Evolutionary conservation across 2,329 filamentous ascomycete species (phyloP).

Genomic region (Neopestalotiopsis clavispora): DNA sequence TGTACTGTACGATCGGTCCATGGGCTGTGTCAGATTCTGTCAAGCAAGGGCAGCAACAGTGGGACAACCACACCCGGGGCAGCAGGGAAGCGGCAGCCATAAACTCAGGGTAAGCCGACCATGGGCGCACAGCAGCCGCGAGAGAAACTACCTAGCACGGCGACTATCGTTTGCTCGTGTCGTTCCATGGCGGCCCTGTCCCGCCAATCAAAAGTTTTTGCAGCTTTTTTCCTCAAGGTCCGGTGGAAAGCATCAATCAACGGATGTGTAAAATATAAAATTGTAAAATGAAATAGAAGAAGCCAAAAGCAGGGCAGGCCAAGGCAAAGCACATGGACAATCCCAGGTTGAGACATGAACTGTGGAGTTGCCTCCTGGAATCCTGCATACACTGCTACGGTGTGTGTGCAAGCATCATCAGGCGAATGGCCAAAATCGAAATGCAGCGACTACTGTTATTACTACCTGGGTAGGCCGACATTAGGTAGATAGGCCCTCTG

Average conservation of each 20-base stretch:
- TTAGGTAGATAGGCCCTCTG: background rate
- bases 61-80: background rate
- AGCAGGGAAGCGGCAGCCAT: constrained; percentile 9
- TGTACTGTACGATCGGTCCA: background rate
- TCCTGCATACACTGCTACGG: constrained; percentile 15
- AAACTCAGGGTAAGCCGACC: constrained; percentile 8
- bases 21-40: constrained; percentile 8
- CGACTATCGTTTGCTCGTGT: background rate
- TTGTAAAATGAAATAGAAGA: background rate
- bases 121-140: background rate
- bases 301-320: background rate
- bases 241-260: background rate
- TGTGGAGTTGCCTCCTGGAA: constrained; percentile 17
- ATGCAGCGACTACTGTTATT: background rate
- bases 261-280: background rate
- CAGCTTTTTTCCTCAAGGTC: background rate
- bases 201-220: background rate
- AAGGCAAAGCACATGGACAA: constrained; percentile 7
- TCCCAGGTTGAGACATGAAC: constrained; percentile 18
- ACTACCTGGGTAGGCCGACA: background rate
- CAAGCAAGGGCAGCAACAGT: constrained; percentile 10
- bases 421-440: background rate
- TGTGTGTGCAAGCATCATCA: constrained; percentile 2
- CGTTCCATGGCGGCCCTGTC: background rate
- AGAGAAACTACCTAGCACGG: background rate